A percentile compares a stretch with the other conserved stretches of the same genome.
Evolutionary conservation across 2,329 filamentous ascomycete genomes (phyloP).

Genomic region (Pyrenochaeta sp.): DNA sequence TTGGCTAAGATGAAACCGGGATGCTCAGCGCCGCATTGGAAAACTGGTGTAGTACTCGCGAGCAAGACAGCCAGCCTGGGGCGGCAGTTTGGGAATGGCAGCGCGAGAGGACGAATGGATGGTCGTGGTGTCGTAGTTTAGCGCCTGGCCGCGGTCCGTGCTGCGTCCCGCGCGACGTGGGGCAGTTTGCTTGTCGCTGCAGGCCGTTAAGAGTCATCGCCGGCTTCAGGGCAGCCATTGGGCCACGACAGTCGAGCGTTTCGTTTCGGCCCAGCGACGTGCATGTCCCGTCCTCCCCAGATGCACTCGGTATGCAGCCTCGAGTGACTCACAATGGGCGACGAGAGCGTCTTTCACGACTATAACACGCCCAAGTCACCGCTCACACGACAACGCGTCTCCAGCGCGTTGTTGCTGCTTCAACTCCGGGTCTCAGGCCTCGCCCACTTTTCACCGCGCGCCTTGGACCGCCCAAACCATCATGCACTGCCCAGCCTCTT

Average conservation of each 20-base stretch:
- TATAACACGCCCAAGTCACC: conserved; percentile 46
- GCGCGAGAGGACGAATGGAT: conserved; percentile 38
- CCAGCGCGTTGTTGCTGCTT: conserved; percentile 36
- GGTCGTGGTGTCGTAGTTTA: conserved; percentile 37
- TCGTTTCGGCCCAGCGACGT: conserved; percentile 38
- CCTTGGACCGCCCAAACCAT: conserved; percentile 3
- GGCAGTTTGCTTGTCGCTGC: conserved; percentile 20
- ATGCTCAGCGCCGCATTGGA: conserved; percentile 29
- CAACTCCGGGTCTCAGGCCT: conserved; percentile 37
- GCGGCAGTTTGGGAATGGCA: conserved; percentile 44
- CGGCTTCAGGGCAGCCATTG: conserved; percentile 30
- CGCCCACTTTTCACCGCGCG: conserved; percentile 35
- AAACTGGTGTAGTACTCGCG: conserved; percentile 17
- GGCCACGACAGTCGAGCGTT: conserved; percentile 38
- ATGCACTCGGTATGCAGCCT: conserved; percentile 29
- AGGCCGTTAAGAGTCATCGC: conserved; percentile 43
- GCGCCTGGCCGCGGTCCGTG: conserved; percentile 37
- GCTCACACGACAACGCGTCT: conserved; percentile 36
- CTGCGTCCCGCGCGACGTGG: conserved; percentile 23
- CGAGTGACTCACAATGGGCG: conserved; percentile 47
- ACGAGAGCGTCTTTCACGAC: conserved; percentile 40
- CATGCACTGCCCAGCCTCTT: conserved; percentile 17
- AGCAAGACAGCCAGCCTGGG: conserved; percentile 17
- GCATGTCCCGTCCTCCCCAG: conserved; percentile 25
- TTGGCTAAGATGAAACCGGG: conserved; percentile 48